Percentiles rank a stretch among this genome's conserved stretches.
phyloP scores from a whole-genome alignment of 495 filamentous ascomycete genomes.

The Podospora pseudocomata region DNA sequence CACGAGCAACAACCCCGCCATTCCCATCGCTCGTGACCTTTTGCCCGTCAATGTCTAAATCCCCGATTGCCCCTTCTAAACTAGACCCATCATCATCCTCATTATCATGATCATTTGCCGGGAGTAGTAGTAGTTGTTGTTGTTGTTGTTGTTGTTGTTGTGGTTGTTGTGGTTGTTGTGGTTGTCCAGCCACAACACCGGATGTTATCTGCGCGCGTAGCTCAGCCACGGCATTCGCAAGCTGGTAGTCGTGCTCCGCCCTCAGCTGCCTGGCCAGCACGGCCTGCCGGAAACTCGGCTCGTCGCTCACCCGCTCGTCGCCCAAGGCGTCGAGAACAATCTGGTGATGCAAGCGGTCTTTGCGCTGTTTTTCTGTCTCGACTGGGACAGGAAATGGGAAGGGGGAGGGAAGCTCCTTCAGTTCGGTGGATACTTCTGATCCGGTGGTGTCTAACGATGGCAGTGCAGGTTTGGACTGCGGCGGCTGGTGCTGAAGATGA shows the following conservation, averaged over 20 bases:
- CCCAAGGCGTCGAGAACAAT: slow-evolving; percentile 61
- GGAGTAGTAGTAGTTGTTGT: too few relatives aligned
- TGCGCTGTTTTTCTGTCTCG: slow-evolving; percentile 46
- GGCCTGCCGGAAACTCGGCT: slow-evolving; percentile 58
- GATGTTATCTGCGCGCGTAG: slow-evolving; percentile 2
- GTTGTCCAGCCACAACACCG: background rate
- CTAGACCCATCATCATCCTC: too few relatives aligned
- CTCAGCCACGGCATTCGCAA: slow-evolving; percentile 27
- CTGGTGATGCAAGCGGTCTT: slow-evolving; percentile 56
- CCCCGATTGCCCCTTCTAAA: too few relatives aligned
- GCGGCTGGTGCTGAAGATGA: background rate
- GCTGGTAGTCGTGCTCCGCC: slow-evolving; percentile 47
- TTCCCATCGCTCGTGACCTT: background rate
- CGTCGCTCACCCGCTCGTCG: slow-evolving; percentile 63
- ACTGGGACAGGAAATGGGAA: slow-evolving; percentile 16
- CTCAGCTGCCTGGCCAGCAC: slow-evolving; percentile 57
- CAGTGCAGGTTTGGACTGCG: background rate
- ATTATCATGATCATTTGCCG: too few relatives aligned
- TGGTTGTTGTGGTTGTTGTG: background rate
- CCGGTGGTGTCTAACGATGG: background rate
- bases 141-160: too few relatives aligned
- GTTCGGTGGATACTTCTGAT: background rate
- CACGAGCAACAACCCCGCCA: too few relatives aligned
- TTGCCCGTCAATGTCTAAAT: background rate
- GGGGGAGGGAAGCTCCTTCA: background rate